phyloP scores from a whole-genome alignment of 345 rosid species.

The Aquilaria sinensis region DNA sequence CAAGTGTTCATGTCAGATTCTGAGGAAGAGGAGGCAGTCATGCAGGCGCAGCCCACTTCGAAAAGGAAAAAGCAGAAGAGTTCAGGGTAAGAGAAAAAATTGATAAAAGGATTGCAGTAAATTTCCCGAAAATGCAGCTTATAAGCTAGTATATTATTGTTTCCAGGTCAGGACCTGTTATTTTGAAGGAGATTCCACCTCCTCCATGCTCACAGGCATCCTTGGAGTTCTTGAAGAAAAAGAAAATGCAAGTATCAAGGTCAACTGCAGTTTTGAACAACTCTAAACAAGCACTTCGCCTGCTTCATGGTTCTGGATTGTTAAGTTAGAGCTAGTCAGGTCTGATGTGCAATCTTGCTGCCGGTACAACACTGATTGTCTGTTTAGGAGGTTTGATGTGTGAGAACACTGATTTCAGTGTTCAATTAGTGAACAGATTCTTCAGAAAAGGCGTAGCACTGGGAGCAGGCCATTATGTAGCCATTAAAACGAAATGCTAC shows the following conservation, averaged over 20 bases:
- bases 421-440: no score
- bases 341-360: no score
- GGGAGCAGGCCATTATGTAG: no score
- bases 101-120: not conserved
- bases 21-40: constrained; percentile 38
- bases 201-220: constrained; percentile 64
- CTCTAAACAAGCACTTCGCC: constrained; percentile 76
- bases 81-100: constrained; percentile 43
- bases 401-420: no score
- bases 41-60: constrained; percentile 16
- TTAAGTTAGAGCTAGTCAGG: constrained; percentile 25
- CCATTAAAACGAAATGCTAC: no score
- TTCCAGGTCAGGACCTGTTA: constrained; percentile 60
- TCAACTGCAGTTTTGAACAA: constrained; percentile 70
- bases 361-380: no score
- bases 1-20: constrained; percentile 53
- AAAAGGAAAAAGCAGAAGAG: constrained; percentile 58
- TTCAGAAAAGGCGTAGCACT: no score
- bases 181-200: constrained; percentile 63
- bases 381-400: no score
- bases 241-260: constrained; percentile 71
- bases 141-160: not conserved
- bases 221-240: constrained; percentile 75
- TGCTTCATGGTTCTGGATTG: constrained; percentile 44
- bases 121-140: not conserved